Conservation (phyloP, 2,329 filamentous ascomycete genomes). For the Fusarium praegraminearum region DNA sequence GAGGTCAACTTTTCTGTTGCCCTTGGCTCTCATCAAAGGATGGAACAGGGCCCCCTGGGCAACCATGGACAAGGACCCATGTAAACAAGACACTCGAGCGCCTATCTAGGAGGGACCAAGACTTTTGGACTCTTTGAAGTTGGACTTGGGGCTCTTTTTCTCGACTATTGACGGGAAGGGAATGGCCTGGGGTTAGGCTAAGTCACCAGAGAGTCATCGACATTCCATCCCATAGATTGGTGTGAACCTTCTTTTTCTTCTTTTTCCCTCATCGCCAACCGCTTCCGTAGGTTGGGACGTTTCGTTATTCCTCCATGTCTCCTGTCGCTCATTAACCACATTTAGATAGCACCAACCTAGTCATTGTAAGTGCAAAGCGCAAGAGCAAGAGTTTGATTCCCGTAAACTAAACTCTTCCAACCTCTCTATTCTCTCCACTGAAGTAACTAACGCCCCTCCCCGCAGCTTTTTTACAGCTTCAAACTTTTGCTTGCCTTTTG, state of each 20-base stretch:
- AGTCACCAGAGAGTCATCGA: slow-evolving; percentile 20
- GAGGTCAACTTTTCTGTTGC: background rate
- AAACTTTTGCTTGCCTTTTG: slow-evolving; percentile 17
- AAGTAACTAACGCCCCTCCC: slow-evolving; percentile 26
- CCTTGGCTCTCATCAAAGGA: slow-evolving; percentile 39
- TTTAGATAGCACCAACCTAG: slow-evolving; percentile 7
- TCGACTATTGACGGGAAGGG: slow-evolving; percentile 26
- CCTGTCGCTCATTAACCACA: slow-evolving; percentile 28
- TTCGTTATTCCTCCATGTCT: slow-evolving; percentile 10
- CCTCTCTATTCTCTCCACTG: slow-evolving; percentile 8
- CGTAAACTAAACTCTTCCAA: slow-evolving; percentile 6
- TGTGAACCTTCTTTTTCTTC: slow-evolving; percentile 28
- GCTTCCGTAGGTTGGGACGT: slow-evolving; percentile 26
- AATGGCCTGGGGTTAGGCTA: slow-evolving; percentile 22
- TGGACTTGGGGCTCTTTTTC: slow-evolving; percentile 10
- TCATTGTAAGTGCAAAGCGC: slow-evolving; percentile 28
- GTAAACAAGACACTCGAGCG: slow-evolving; percentile 33
- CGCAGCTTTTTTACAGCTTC: slow-evolving; percentile 31
- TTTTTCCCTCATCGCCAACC: slow-evolving; percentile 22
- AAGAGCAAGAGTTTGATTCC: background rate
- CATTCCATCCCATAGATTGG: slow-evolving; percentile 37
- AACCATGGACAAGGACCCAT: slow-evolving; percentile 33
- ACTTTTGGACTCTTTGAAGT: background rate
- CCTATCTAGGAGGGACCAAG: slow-evolving; percentile 7
- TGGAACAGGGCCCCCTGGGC: slow-evolving; percentile 36